Conservation (phyloP, 1,284 basidiomycete species). For the Waitea zeae region DNA sequence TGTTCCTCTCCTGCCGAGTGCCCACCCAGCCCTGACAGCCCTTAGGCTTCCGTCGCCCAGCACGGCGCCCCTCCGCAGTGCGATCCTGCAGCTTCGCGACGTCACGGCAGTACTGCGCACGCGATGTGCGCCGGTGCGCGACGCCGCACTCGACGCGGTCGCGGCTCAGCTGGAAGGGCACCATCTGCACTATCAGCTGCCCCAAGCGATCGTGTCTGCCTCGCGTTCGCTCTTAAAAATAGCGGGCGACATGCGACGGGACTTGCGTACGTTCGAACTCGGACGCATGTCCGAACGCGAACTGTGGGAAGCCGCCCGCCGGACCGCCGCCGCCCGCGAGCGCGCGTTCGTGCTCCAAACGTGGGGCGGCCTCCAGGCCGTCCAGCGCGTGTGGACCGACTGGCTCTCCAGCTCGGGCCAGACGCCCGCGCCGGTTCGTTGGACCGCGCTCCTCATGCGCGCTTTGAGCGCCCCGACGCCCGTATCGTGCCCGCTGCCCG, state of each 20-base stretch:
- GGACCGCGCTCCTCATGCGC: conserved; percentile 29
- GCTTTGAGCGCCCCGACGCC: conserved; percentile 25
- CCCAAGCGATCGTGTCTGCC: conserved; percentile 24
- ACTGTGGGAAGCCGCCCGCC: conserved; percentile 23
- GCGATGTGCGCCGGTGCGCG: conserved; percentile 50
- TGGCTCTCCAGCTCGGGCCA: no score
- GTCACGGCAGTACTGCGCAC: conserved; percentile 27
- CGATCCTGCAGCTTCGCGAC: conserved; percentile 29
- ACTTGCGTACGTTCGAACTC: conserved; percentile 39
- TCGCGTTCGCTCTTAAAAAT: conserved; percentile 29
- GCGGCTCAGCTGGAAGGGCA: conserved; percentile 21
- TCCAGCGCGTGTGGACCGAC: conserved; percentile 24
- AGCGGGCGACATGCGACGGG: conserved; percentile 40
- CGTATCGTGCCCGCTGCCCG: conserved; percentile 24
- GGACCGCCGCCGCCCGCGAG: conserved; percentile 35
- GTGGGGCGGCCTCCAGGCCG: conserved; percentile 26
- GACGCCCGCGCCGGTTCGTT: conserved; percentile 13
- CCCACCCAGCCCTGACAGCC: conserved; percentile 25
- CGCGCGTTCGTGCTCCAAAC: conserved; percentile 28
- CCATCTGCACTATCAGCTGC: conserved; percentile 12
- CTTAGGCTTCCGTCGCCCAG: conserved; percentile 46
- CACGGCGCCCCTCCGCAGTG: conserved; percentile 42
- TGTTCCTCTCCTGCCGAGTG: conserved; percentile 31
- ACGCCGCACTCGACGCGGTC: no score
- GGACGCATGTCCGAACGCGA: conserved; percentile 44